Percentiles rank a stretch among this genome's conserved stretches.
These are phyloP conservation scores for Suillus decipiens DNA, from an alignment of 768 basidiomycete species.

Conservation along the genomic window DNA sequence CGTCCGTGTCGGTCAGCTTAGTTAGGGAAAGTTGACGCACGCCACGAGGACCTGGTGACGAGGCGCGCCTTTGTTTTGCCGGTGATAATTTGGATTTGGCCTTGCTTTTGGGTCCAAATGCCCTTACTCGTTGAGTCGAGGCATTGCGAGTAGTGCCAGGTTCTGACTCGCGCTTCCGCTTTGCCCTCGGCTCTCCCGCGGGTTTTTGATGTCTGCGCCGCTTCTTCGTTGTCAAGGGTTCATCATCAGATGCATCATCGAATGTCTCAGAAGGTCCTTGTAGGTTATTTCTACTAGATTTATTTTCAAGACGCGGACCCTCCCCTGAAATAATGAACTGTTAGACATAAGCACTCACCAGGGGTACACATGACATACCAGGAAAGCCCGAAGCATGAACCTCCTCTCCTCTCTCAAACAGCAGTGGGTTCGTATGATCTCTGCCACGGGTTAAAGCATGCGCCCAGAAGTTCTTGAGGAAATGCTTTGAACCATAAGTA, in stretches of 20 bases:
- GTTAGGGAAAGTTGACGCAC: slow-evolving; percentile 26
- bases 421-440: slow-evolving; percentile 47
- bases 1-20: slow-evolving; percentile 32
- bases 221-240: slow-evolving; percentile 22
- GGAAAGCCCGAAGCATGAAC: slow-evolving; percentile 61
- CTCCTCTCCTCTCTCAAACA: slow-evolving; percentile 56
- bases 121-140: background rate
- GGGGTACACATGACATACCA: slow-evolving; percentile 37
- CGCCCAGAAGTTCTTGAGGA: slow-evolving; percentile 43
- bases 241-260: slow-evolving; percentile 18
- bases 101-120: slow-evolving; percentile 13
- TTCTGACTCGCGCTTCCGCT: slow-evolving; percentile 7
- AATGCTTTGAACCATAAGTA: slow-evolving; percentile 51
- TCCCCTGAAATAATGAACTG: slow-evolving; percentile 13
- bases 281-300: slow-evolving; percentile 17
- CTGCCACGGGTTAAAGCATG: slow-evolving; percentile 39
- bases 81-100: slow-evolving; percentile 5
- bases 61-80: slow-evolving; percentile 29
- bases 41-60: slow-evolving; percentile 26
- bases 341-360: background rate
- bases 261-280: slow-evolving; percentile 10
- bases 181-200: slow-evolving; percentile 12
- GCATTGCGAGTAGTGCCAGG: background rate
- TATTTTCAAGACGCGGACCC: slow-evolving; percentile 21
- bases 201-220: slow-evolving; percentile 23